Percentiles rank a stretch among this genome's conserved stretches.
These are phyloP conservation scores for Rubia balearica DNA, from an alignment of 305 asterid species.

Conservation along the genomic window DNA sequence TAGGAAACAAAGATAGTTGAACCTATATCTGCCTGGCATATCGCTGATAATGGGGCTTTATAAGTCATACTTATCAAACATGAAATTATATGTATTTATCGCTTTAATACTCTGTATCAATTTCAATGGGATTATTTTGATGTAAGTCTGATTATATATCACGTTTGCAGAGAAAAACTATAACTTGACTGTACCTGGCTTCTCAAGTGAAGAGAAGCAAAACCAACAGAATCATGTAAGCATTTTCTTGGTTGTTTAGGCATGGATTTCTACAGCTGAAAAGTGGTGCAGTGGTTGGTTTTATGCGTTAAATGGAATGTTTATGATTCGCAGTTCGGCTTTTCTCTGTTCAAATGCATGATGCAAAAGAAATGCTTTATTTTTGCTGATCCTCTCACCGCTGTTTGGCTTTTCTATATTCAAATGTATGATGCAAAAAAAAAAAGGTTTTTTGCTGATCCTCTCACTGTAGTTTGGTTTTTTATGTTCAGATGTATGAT, in stretches of 20 bases:
- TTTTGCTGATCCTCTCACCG: too few species aligned
- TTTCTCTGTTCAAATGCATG: background rate
- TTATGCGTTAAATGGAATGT: background rate
- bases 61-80: background rate
- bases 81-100: background rate
- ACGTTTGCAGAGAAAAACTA: constrained; percentile 79
- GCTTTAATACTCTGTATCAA: background rate
- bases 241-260: constrained; percentile 14
- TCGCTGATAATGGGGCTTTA: background rate
- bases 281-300: background rate
- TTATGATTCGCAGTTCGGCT: background rate
- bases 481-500: background rate
- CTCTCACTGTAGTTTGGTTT: background rate
- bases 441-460: background rate
- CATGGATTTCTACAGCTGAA: constrained; percentile 5
- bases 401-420: background rate
- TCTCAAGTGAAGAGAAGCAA: constrained; percentile 71
- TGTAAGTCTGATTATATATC: constrained; percentile 6
- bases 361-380: too few species aligned
- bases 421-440: background rate
- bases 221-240: constrained; percentile 51
- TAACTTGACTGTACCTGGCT: constrained; percentile 79
- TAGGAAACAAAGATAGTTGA: background rate
- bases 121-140: background rate
- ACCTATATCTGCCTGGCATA: background rate